These are phyloP conservation scores for Aspergillus steynii DNA, from an alignment of 495 filamentous ascomycete genomes.

Conservation along the genomic window DNA sequence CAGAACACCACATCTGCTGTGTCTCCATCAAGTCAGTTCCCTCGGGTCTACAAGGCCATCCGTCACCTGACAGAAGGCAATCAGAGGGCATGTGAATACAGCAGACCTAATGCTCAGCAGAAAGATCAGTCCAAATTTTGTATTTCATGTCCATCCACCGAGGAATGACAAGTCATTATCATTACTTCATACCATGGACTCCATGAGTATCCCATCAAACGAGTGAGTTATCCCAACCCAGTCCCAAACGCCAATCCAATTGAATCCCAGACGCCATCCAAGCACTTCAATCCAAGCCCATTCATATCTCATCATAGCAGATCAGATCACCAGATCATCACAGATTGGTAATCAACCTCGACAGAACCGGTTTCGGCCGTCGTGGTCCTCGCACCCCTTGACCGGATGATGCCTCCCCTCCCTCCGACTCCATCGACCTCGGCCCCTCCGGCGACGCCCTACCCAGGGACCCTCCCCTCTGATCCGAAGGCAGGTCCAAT, in stretches of 20 bases:
- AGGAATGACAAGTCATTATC: not conserved
- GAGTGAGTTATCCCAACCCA: not conserved
- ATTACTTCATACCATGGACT: not conserved
- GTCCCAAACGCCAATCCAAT: not conserved
- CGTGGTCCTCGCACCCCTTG: slow-evolving; percentile 17
- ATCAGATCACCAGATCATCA: slow-evolving; percentile 3
- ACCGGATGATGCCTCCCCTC: not conserved
- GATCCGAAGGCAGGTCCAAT: not conserved
- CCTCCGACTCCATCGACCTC: slow-evolving; percentile 4
- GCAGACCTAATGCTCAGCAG: not conserved
- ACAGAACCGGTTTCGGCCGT: slow-evolving; percentile 40
- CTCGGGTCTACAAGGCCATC: not conserved
- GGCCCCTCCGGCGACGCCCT: slow-evolving; percentile 7
- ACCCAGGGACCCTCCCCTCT: not conserved
- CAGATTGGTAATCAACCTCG: slow-evolving; percentile 44
- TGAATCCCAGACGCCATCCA: slow-evolving; percentile 1
- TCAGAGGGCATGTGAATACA: not conserved
- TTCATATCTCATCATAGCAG: not conserved
- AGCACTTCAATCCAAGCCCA: slow-evolving; percentile 5
- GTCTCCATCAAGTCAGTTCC: not conserved
- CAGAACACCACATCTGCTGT: not conserved
- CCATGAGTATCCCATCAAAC: not conserved
- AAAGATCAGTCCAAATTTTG: not conserved
- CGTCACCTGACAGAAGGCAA: not conserved
- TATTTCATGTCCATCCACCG: not conserved